Conservation (phyloP, 768 basidiomycete species). For the Candolleomyces eurysporus region DNA sequence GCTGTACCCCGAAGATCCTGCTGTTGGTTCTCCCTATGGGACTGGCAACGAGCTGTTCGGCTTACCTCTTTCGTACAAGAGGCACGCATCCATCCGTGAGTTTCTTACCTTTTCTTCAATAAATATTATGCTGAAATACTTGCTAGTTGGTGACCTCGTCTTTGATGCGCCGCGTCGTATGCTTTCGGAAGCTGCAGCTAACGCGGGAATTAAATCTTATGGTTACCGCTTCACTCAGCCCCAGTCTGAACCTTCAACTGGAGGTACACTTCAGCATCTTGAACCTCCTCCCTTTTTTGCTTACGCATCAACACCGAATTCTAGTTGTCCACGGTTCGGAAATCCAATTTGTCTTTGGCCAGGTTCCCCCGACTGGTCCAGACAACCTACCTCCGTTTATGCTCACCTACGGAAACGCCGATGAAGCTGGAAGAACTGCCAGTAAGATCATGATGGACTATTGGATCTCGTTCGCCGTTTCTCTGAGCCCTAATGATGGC, state of each 20-base stretch:
- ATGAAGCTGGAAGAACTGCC: conserved; percentile 18
- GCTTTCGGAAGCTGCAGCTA: conserved; percentile 38
- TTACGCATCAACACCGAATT: neutral
- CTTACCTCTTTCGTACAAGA: conserved; percentile 29
- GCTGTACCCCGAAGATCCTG: conserved; percentile 41
- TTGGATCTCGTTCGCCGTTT: conserved; percentile 41
- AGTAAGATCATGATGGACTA: conserved; percentile 40
- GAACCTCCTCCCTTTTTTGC: too few species aligned
- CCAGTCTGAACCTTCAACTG: conserved; percentile 21
- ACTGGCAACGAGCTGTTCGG: conserved; percentile 48
- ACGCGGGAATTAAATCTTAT: conserved; percentile 33
- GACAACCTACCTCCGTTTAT: too few species aligned
- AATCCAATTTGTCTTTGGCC: conserved; percentile 33
- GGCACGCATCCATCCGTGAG: conserved; percentile 27
- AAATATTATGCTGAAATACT: neutral
- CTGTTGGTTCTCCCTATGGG: conserved; percentile 43
- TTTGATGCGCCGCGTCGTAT: conserved; percentile 39
- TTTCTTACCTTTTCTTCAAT: neutral
- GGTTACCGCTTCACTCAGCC: conserved; percentile 45
- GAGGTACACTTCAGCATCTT: conserved; percentile 32
- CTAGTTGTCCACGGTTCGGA: conserved; percentile 35
- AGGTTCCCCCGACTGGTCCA: conserved; percentile 7
- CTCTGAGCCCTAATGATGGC: conserved; percentile 38
- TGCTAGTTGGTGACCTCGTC: conserved; percentile 32
- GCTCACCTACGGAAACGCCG: conserved; percentile 9